Base-by-base conservation (phyloP, 257 asterid genomes). In the Oldenlandia corymbosa region DNA sequence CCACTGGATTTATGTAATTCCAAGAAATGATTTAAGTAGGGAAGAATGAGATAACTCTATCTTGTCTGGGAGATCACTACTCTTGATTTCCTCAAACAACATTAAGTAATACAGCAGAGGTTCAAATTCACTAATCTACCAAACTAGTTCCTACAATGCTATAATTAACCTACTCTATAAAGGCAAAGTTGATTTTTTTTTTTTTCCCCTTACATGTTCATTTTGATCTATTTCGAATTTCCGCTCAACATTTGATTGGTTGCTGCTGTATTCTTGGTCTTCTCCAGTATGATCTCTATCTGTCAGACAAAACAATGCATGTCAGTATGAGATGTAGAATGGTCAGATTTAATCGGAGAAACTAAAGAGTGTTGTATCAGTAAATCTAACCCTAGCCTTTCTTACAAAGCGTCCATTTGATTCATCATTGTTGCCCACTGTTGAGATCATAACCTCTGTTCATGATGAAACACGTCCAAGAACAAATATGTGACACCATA, bases 321-420 rank as follows among this genome's bases (percentile, higher is more conserved):
- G n/a, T 59, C 13, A 59, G 24, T 26, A 7, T 27, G 23, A 11
- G 20, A 10, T 14, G 11, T 21, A 26, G 17, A 10, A 5, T 30
- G 14, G 8, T 55, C 21, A 37, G 45, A 50, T 7, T 1, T 3
- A 10, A 43, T 13, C 2, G n/a, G 16, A 39, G 5, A n/a, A 45
- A 18, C 2, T 1, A 1, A 0, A 46, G 1, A 46, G 23, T 0
- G 26, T n/a, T n/a, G 47, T 18, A 7, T 5, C 14, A 12, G 18
- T 11, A 52, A 16, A 43, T 43, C 69, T 26, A 32, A 63, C 69
- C 75, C 63, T 62, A 60, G 75, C 65, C 65, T 55, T 70, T 28
- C 57, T 50, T 24, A 55, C 63, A 16, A 46, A 18, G 23, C 45
- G 69, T 27, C 75, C 75, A 10, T 49, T 54, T 3, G 42, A 20